A percentile compares a stretch with the other conserved stretches of the same genome.
These are phyloP conservation scores for Amanita muscaria DNA, from an alignment of 768 basidiomycete species.

Conservation along the genomic window DNA sequence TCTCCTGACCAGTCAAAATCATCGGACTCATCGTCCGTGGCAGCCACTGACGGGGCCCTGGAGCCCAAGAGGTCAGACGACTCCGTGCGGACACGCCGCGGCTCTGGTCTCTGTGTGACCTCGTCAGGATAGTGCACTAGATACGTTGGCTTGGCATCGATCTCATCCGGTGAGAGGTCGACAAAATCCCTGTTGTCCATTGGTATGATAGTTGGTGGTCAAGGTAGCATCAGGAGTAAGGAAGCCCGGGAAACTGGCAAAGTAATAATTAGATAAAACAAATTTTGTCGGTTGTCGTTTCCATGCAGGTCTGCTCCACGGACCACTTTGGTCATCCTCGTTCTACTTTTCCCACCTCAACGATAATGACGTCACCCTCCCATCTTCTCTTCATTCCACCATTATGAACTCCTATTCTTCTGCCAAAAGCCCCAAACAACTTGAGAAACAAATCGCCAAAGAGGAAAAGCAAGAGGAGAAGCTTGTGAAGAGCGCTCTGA, in stretches of 20 bases:
- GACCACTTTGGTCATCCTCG: neutral
- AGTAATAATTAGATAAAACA: neutral
- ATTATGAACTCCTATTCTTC: conserved; percentile 17
- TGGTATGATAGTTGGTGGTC: neutral
- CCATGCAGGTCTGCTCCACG: neutral
- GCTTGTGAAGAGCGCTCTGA: conserved; percentile 41
- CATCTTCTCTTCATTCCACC: conserved; percentile 8
- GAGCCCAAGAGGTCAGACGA: conserved; percentile 24
- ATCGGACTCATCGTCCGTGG: conserved; percentile 51
- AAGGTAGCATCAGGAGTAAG: neutral
- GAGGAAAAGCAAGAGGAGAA: conserved; percentile 47
- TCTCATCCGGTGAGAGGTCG: conserved; percentile 14
- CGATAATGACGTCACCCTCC: conserved; percentile 14
- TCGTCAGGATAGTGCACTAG: conserved; percentile 3
- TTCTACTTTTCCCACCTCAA: neutral
- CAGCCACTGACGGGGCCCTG: conserved; percentile 35
- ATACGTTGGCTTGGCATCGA: conserved; percentile 10
- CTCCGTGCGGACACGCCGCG: conserved; percentile 15
- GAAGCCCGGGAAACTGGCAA: neutral
- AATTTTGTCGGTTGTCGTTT: neutral
- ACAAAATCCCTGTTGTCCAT: conserved; percentile 10
- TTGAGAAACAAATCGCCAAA: conserved; percentile 36
- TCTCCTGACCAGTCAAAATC: conserved; percentile 77
- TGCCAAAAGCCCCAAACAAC: conserved; percentile 22
- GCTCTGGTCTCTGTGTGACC: conserved; percentile 9